Evolutionary conservation across 1,139 yeast species (phyloP), one percentile per base, ranked within the genome.

Genomic region (Yamadazyma blattariae): DNA sequence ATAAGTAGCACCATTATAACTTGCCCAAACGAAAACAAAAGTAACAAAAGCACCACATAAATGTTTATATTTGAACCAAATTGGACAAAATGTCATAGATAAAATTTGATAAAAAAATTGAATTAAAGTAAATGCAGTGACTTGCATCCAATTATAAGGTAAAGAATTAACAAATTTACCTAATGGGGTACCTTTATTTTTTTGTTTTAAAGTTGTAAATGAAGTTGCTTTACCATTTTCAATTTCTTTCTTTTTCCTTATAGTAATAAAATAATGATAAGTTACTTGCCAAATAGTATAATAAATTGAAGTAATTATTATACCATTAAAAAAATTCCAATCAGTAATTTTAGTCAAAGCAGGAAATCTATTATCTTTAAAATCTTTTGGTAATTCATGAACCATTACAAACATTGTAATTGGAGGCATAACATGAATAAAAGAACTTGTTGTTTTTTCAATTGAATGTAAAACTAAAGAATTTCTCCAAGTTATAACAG

Each of bases 401-500:
- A 87, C 87, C 38, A 92, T 80, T 27, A 87, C 92, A 64, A 87
- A 90, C 75, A 89, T 74, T 2, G 90, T 83, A 21, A 82, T 77
- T 0, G 97, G 96, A 1, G 98, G 98, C 66, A 87, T 75, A 12
- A 92, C 73, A 54, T 92, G 98, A 44, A 92, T 90, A 50, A 88
- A 86, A 4, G 96, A 81, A 12, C 92, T 80, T 2, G 97, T 90
- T n/a, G 92, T 86, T 59, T 92, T 90, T 45, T 90, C 97, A 44
- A 92, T 76, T 13, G 94, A 83, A 54, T 92, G 98, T 33, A 92
- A 69, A 7, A 92, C 97, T 39, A 92, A 70, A 7, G 96, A 89
- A 56, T 92, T 92, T 50, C 96, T 73, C 98, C 98, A 92, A 0
- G 97, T 87, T 26, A 90, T 82, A 14, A 92, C 96, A 0, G 97